These are phyloP conservation scores for Parasarocladium wereldwijsianum DNA, from an alignment of 2,329 filamentous ascomycete species.

Conservation along the genomic window DNA sequence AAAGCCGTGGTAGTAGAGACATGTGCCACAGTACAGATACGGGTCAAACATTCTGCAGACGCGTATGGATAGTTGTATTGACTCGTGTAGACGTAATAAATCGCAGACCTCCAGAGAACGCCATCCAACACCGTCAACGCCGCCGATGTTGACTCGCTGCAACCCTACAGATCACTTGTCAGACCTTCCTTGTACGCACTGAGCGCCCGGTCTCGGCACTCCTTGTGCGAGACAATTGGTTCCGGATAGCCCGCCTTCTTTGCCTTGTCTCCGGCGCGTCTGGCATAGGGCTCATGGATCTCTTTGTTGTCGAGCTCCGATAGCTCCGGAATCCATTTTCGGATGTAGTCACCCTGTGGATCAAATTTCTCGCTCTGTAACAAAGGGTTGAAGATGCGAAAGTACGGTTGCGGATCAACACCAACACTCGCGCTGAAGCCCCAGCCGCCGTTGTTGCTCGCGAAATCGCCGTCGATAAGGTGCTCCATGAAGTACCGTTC, in stretches of 20 bases:
- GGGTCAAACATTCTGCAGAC: conserved; percentile 35
- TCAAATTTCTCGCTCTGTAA: conserved; percentile 83
- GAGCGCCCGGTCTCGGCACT: conserved; percentile 51
- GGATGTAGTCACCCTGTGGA: conserved; percentile 61
- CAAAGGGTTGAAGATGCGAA: conserved; percentile 77
- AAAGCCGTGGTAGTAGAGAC: conserved; percentile 44
- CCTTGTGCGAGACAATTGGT: conserved; percentile 62
- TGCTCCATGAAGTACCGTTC: conserved; percentile 74
- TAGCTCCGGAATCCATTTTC: conserved; percentile 70
- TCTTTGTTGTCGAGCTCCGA: conserved; percentile 46
- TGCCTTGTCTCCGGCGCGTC: conserved; percentile 43
- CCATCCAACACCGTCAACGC: too few relatives aligned
- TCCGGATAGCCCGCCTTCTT: conserved; percentile 57
- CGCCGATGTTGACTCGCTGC: too few relatives aligned
- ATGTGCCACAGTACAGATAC: conserved; percentile 50
- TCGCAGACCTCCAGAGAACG: too few relatives aligned
- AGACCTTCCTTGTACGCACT: conserved; percentile 49
- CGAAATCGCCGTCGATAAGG: conserved; percentile 66
- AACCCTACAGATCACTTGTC: conserved; percentile 11
- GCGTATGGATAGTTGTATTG: too few relatives aligned
- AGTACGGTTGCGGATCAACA: conserved; percentile 80
- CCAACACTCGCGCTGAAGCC: conserved; percentile 47
- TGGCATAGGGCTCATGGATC: conserved; percentile 68
- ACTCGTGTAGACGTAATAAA: too few relatives aligned
- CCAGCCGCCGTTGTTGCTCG: conserved; percentile 57